Evolutionary conservation across 2,329 filamentous ascomycete species (phyloP), one percentile per base, ranked within the genome.

Genomic region (Grosmannia clavigera): DNA sequence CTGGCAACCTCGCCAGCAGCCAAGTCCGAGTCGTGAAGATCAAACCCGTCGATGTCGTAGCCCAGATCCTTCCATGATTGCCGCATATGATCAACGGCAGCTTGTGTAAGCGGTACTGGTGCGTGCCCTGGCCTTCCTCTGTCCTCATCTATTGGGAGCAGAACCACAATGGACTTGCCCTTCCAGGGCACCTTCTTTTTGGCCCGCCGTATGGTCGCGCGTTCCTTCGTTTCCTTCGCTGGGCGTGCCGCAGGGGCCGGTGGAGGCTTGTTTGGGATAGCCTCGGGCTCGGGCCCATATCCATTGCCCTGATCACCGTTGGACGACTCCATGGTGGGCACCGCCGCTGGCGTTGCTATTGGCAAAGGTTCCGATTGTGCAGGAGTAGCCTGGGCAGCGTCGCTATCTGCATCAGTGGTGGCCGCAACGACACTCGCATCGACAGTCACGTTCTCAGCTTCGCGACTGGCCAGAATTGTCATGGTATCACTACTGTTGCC

Each of bases 131-230:
- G 75, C 52, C 79, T 76, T 25, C 86, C 86, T 64, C 86, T 80
- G 58, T 82, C 78, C 58, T 87, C 85, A 63, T 88, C 84, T 54
- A 80, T 75, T 6, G 88, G 88, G 25, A 92, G 73, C 31, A 85
- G 75, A 52, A 92, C 84, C 66, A 88, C 72, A 58, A 90, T 89
- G 61, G 82, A 84, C 73, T 90, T 91, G 61, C 85, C 86, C 67
- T 81, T 86, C 86, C 87, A 91, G 54, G 80, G 78, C 2, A 92
- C 77, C 72, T 86, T 89, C 70, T 88, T 91, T 73, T 81, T 88
- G 9, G 81, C 64, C 14, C 82, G 75, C n/a, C 82, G 81, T 6
- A 81, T 81, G 55, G 73, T 70, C 3, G 73, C 70, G 6, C 74
- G 73, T 58, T 73, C 65, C 62, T 75, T 76, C 25, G 61, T 66